Base-by-base conservation (phyloP, 2,329 filamentous ascomycete species). In the Microcera coccophila region DNA sequence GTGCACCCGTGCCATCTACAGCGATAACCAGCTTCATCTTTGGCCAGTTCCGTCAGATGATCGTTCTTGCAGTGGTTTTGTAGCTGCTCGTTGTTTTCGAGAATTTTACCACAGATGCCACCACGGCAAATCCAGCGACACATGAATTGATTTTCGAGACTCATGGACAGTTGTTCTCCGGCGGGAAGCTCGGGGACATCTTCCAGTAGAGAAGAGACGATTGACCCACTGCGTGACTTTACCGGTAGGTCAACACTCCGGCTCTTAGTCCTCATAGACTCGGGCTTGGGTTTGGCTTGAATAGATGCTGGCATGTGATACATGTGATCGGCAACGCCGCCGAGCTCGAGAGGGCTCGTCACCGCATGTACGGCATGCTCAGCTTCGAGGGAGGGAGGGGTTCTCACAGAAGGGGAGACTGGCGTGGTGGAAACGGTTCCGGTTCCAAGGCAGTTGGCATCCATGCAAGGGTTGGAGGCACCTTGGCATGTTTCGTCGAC, bases 1-100 rank as follows among this genome's bases (percentile, higher is more conserved):
- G 65, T 66, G 59, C 81, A 85, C 32, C 68, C 71, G 12, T 69
- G 62, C 81, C 81, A 84, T 31, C 64, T 65, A 53, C 78, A 82
- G n/a, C 64, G 58, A 44, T 75, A 80, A 3, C 75, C 75, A 12
- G 64, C 60, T 9, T 8, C 33, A 3, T 63, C 62, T 47, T 75
- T 75, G 33, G 65, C 64, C 35, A 76, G 57, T 7, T 58, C 48
- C 42, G 68, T 69, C 21, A 78, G 65, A 55, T 83, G 80, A 2
- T 61, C 60, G 10, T 68, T 57, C 17, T 74, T 73, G 45, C 78
- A 71, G 55, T 84, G 80, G 16, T 67, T 62, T 52, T 82, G 79
- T 24, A 84, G 66, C 4, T 71, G 68, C 36, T 74, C 69, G 14
- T 75, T 66, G 19, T 68, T 63, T 2, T 59, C 55, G 47, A 75